Evolutionary conservation across 2,329 filamentous ascomycete genomes (phyloP), one percentile per base, ranked within the genome.

Genomic region (Paramyrothecium sp.): DNA sequence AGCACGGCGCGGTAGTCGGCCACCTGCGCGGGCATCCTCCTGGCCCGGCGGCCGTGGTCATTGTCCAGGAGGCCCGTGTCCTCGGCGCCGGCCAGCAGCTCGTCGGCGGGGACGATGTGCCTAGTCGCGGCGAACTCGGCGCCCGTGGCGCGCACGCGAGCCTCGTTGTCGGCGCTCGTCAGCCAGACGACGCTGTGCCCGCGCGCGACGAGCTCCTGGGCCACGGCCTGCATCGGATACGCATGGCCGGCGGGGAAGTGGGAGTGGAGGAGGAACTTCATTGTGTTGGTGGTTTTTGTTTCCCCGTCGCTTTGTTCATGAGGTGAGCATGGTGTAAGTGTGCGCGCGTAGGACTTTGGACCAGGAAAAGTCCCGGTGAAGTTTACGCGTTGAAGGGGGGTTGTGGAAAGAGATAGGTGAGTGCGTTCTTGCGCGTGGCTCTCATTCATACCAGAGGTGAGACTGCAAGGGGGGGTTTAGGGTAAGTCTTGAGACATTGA

Each of bases 101-200:
- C 67, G 51, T 75, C 73, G 2, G 74, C 56, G 21, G 62, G 58
- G 21, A 67, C 65, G 23, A 73, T 66, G 19, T 65, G 63, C 4
- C 64, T 63, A 38, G 74, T 74, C 10, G 69, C 57, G 38, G 67
- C 56, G 54, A 75, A 76, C 1, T 34, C 55, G 7, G 74, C 73
- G 34, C 74, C 74, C 1, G 71, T 67, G 3, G 66, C 65, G n/a
- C 51, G 55, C 13, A 74, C 74, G 17, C 69, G 68, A 30, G 65
- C 63, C 57, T 73, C 65, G 46, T 75, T 69, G n/a, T 66, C 63
- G 12, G 65, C 63, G 47, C 66, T 69, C 1, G 73, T 72, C 34
- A 75, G 65, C 75, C 75, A 77, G 22, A 72, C 69, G 33, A 72
- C 67, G 7, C 63, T 65, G 57, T 73, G 67, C 4, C 69, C 69